Conservation (phyloP, 2,329 filamentous ascomycete species). For the Cladobotryum mycophilum region DNA sequence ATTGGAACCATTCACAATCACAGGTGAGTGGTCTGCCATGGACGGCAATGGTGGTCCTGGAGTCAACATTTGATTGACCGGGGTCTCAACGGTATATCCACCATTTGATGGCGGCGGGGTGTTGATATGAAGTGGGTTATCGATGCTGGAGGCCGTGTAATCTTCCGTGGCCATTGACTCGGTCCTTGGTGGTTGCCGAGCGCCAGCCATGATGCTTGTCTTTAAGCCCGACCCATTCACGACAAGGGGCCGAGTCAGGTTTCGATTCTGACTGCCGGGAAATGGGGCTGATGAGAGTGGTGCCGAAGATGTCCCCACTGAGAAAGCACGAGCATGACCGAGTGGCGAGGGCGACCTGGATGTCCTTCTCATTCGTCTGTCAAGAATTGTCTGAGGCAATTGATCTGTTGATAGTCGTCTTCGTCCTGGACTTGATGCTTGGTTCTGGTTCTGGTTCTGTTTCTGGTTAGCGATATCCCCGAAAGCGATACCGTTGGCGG, state of each 20-base stretch:
- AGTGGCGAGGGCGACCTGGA: constrained; percentile 53
- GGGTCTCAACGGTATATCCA: not conserved
- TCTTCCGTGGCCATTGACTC: constrained; percentile 18
- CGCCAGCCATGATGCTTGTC: constrained; percentile 23
- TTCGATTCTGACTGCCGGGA: constrained; percentile 27
- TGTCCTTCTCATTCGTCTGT: constrained; percentile 45
- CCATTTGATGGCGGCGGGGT: constrained; percentile 4
- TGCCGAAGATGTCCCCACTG: constrained; percentile 34
- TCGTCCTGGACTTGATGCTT: constrained; percentile 30
- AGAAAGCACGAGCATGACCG: constrained; percentile 42
- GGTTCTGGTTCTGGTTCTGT: constrained; percentile 24
- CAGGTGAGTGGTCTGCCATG: constrained; percentile 22
- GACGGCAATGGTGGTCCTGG: constrained; percentile 14
- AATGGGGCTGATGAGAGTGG: constrained; percentile 34
- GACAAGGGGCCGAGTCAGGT: constrained; percentile 41
- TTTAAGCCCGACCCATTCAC: constrained; percentile 44
- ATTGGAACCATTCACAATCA: constrained; percentile 31
- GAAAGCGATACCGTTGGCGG: constrained; percentile 38
- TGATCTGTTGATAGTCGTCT: constrained; percentile 49
- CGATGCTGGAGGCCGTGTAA: constrained; percentile 13
- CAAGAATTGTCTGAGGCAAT: constrained; percentile 46
- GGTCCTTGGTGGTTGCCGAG: constrained; percentile 4
- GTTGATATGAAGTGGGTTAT: constrained; percentile 24
- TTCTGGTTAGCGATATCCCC: constrained; percentile 39
- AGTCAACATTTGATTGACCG: constrained; percentile 2